These are phyloP conservation scores for Spinellus fusiger DNA, from an alignment of 192 early-diverging fungal genomes.

Conservation along the genomic window DNA sequence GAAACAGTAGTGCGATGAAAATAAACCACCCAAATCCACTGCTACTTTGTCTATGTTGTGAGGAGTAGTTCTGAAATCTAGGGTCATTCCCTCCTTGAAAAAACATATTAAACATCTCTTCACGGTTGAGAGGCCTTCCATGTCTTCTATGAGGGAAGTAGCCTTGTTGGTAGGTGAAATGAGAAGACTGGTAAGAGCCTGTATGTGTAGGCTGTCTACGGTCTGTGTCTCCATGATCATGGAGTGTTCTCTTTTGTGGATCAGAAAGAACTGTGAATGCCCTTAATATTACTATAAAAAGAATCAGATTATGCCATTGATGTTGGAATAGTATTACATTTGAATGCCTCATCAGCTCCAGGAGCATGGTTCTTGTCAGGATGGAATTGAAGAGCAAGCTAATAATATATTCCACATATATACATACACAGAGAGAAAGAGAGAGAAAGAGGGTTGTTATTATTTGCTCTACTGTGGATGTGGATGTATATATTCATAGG, in stretches of 20 bases:
- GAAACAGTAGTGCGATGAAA: constrained; percentile 69
- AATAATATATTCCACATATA: background rate
- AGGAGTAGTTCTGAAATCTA: background rate
- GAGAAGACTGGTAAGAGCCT: constrained; percentile 26
- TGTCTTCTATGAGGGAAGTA: constrained; percentile 9
- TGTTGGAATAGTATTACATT: constrained; percentile 47
- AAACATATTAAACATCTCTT: constrained; percentile 96
- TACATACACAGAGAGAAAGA: background rate
- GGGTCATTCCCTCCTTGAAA: constrained; percentile 62
- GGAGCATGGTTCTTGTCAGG: constrained; percentile 96
- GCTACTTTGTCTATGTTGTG: constrained; percentile 14
- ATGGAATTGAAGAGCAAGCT: constrained; percentile 89
- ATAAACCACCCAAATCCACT: constrained; percentile 19
- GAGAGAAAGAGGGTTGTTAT: background rate
- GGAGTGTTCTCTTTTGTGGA: constrained; percentile 73
- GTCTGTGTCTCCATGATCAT: constrained; percentile 80
- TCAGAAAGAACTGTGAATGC: constrained; percentile 91
- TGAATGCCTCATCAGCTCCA: constrained; percentile 96
- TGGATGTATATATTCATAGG: too few species aligned
- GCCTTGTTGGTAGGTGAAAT: constrained; percentile 17
- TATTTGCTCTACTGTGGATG: too few species aligned
- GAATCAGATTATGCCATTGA: background rate
- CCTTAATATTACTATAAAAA: constrained; percentile 72
- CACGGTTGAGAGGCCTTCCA: constrained; percentile 73
- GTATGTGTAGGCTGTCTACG: constrained; percentile 36